These are phyloP conservation scores for Vaccinium corymbosum DNA, from an alignment of 148 eudicot species.

Conservation along the genomic window DNA sequence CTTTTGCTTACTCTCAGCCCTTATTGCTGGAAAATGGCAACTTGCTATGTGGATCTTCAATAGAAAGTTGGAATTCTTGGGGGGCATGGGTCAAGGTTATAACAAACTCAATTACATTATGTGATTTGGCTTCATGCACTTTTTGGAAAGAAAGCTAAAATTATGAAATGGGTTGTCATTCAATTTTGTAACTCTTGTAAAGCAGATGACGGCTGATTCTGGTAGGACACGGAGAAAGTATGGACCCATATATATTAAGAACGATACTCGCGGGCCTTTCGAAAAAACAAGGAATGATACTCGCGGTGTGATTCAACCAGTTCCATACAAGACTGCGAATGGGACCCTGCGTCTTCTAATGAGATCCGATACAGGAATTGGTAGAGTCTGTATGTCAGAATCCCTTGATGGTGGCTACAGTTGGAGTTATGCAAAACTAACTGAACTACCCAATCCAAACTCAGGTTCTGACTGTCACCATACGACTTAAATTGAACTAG, in stretches of 20 bases:
- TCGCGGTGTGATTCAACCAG: conserved; percentile 81
- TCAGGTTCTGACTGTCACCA: conserved; percentile 55
- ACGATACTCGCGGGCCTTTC: conserved; percentile 23
- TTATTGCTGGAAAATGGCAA: conserved; percentile 65
- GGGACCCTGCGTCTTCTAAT: conserved; percentile 74
- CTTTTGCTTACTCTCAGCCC: conserved; percentile 47
- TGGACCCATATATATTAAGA: conserved; percentile 79
- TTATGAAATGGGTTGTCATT: conserved; percentile 10
- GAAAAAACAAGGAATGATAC: neutral
- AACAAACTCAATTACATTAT: neutral
- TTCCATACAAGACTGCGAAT: conserved; percentile 75
- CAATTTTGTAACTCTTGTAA: conserved; percentile 9
- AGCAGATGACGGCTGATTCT: conserved; percentile 70
- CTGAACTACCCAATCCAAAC: conserved; percentile 86
- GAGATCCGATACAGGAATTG: conserved; percentile 57
- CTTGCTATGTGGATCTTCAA: conserved; percentile 93
- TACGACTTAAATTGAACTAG: neutral
- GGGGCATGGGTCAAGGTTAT: conserved; percentile 95
- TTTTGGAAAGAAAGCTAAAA: neutral
- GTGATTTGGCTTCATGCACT: neutral
- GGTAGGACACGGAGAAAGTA: conserved; percentile 83
- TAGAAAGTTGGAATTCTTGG: conserved; percentile 99
- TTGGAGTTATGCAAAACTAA: conserved; percentile 75
- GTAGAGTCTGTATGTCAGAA: conserved; percentile 75
- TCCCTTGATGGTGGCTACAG: conserved; percentile 75